phyloP scores from a whole-genome alignment of 2,329 filamentous ascomycete species.

The Paraphoma chrysanthemicola region DNA sequence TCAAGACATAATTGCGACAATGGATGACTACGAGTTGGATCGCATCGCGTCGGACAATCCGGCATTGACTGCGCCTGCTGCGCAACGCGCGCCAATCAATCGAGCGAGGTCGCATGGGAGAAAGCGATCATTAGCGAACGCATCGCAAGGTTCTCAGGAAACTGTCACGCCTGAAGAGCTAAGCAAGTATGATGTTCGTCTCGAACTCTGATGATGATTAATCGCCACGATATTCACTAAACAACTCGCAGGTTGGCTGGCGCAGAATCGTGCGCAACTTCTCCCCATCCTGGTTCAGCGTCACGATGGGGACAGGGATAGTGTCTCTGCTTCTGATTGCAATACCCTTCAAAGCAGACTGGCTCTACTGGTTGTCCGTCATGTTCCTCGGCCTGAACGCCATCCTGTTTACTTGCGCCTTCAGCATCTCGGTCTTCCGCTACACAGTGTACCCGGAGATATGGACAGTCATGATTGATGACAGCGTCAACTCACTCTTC shows the following conservation, averaged over 20 bases:
- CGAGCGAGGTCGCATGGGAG: slow-evolving; percentile 20
- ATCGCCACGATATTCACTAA: background rate
- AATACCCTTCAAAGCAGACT: slow-evolving; percentile 66
- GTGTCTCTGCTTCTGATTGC: slow-evolving; percentile 68
- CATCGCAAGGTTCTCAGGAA: slow-evolving; percentile 3
- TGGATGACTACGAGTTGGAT: slow-evolving; percentile 39
- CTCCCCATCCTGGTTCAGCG: slow-evolving; percentile 46
- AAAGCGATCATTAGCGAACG: slow-evolving; percentile 6
- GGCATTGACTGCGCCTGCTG: slow-evolving; percentile 31
- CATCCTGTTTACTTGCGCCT: slow-evolving; percentile 63
- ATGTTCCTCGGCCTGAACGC: slow-evolving; percentile 68
- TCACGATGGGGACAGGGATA: slow-evolving; percentile 70
- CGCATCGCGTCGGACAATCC: slow-evolving; percentile 36
- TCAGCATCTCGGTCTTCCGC: slow-evolving; percentile 62
- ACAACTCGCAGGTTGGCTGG: slow-evolving; percentile 39
- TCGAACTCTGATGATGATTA: too few species aligned
- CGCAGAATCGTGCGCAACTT: slow-evolving; percentile 47
- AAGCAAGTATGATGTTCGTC: slow-evolving; percentile 36
- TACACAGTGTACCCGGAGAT: slow-evolving; percentile 72
- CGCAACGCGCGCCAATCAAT: slow-evolving; percentile 18
- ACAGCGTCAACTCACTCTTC: slow-evolving; percentile 73
- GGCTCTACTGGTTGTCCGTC: slow-evolving; percentile 66
- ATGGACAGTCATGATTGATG: slow-evolving; percentile 69
- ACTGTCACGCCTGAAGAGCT: slow-evolving; percentile 7
- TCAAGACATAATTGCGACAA: slow-evolving; percentile 7